phyloP scores from a whole-genome alignment of 2,329 filamentous ascomycete genomes.

The Colletotrichum sp. region DNA sequence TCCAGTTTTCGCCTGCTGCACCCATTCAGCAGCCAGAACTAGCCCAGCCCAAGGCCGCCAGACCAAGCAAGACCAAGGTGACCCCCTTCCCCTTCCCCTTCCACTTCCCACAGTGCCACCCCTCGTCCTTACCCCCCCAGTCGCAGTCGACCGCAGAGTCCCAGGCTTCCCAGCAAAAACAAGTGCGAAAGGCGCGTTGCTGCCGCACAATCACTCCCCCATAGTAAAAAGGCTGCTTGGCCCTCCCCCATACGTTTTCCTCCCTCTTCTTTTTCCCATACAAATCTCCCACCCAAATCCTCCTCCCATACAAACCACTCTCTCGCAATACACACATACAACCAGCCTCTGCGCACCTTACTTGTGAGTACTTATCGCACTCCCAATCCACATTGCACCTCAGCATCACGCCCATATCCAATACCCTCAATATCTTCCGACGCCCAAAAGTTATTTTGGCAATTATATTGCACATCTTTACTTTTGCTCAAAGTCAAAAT shows the following conservation, averaged over 20 bases:
- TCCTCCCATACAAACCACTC: constrained; percentile 55
- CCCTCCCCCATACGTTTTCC: constrained; percentile 60
- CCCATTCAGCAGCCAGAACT: constrained; percentile 15
- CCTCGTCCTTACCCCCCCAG: constrained; percentile 24
- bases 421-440: background rate
- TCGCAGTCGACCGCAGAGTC: constrained; percentile 1
- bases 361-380: constrained; percentile 57
- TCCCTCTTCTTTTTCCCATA: constrained; percentile 65
- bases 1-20: background rate
- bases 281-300: constrained; percentile 62
- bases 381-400: constrained; percentile 34
- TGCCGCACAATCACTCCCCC: constrained; percentile 64
- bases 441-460: background rate
- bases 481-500: background rate
- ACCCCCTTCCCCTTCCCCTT: background rate
- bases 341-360: constrained; percentile 26
- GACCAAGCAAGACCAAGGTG: background rate
- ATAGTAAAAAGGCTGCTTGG: constrained; percentile 69
- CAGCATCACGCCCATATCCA: constrained; percentile 38
- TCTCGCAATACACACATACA: constrained; percentile 48
- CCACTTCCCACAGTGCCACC: constrained; percentile 29
- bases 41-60: background rate
- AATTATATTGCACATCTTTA: background rate
- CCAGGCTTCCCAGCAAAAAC: constrained; percentile 27
- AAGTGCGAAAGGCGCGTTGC: constrained; percentile 38